Conservation (phyloP, 305 asterid genomes). For the Fraxinus sp. region DNA sequence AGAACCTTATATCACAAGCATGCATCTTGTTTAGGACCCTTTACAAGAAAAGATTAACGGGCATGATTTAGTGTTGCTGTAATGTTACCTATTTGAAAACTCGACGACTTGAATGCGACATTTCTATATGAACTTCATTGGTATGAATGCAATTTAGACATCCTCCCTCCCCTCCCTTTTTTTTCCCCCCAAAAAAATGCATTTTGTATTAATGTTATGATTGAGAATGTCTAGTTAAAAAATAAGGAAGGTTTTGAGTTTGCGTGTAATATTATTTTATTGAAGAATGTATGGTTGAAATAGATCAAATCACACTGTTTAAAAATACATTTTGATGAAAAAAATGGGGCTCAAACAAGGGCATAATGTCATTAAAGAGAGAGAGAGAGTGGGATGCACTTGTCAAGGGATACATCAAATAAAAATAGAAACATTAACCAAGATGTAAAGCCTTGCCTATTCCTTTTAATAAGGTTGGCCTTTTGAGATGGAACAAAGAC, state of each 20-base stretch:
- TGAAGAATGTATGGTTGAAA: no score
- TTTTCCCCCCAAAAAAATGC: no score
- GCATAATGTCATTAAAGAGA: not conserved
- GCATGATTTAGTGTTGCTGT: not conserved
- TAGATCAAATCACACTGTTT: no score
- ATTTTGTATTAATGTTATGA: no score
- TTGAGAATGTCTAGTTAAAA: no score
- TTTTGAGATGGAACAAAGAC: not conserved
- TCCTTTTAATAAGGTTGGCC: not conserved
- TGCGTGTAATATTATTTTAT: no score
- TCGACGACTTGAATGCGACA: not conserved
- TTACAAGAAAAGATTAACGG: not conserved
- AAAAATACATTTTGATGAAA: no score
- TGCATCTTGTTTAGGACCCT: not conserved
- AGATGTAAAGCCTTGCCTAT: not conserved
- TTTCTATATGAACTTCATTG: not conserved
- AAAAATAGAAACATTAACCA: not conserved
- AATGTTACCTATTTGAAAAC: not conserved
- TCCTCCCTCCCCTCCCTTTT: no score
- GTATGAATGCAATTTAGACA: not conserved
- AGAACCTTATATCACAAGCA: not conserved
- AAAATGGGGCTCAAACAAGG: no score
- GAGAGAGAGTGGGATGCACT: not conserved
- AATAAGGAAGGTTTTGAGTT: no score
- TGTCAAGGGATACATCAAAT: not conserved